phyloP scores from a whole-genome alignment of 495 filamentous ascomycete genomes.

The Extremus antarcticus region DNA sequence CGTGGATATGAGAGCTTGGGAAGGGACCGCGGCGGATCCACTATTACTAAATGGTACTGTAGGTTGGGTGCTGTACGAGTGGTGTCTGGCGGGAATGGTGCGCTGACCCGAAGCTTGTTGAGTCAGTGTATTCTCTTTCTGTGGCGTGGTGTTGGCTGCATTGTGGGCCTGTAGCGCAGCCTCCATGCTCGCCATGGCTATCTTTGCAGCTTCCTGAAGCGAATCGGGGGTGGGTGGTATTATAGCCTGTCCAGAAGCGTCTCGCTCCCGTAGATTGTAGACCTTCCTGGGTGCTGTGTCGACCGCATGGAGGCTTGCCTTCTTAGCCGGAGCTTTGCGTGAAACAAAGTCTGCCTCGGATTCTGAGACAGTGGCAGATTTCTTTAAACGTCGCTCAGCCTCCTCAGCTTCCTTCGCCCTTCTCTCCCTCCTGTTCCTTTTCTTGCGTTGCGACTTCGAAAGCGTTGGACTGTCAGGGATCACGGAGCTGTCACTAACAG shows the following conservation, averaged over 20 bases:
- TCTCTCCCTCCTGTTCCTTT: slow-evolving; percentile 19
- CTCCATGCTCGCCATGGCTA: not conserved
- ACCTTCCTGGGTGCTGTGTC: not conserved
- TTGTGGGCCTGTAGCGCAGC: not conserved
- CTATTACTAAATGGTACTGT: not conserved
- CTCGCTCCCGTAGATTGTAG: slow-evolving; percentile 10
- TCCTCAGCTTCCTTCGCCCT: slow-evolving; percentile 8
- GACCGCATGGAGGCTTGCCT: slow-evolving; percentile 14
- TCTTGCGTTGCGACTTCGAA: slow-evolving; percentile 31
- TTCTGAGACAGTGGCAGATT: slow-evolving; percentile 15
- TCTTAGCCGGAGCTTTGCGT: slow-evolving; percentile 14
- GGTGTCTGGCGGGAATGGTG: not conserved
- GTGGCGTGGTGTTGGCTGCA: not conserved
- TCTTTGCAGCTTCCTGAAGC: not conserved
- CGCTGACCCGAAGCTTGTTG: not conserved
- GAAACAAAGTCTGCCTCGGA: slow-evolving; percentile 22
- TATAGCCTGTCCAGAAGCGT: slow-evolving; percentile 3
- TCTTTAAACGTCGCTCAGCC: slow-evolving; percentile 1
- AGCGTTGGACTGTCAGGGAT: slow-evolving; percentile 15
- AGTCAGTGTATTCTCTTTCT: not conserved
- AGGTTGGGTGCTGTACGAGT: not conserved
- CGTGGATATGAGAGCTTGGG: not conserved
- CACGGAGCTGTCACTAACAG: slow-evolving; percentile 11
- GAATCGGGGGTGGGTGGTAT: not conserved
- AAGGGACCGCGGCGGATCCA: not conserved